Evolutionary conservation across 306 rosid genomes (phyloP).

Genomic region (Medicago lupulina): DNA sequence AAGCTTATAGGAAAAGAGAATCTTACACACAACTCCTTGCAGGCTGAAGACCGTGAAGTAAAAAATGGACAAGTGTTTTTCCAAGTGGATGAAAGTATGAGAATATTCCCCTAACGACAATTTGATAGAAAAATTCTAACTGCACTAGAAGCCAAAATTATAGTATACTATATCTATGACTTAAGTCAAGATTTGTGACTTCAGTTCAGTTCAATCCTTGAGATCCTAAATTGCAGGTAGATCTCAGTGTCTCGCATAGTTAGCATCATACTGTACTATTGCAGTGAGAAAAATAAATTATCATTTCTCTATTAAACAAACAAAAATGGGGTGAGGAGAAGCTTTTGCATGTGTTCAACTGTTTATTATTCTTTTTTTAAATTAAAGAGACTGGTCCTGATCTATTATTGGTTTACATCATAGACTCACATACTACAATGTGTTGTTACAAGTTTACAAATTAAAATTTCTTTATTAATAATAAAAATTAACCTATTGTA

Average conservation of each 20-base stretch:
- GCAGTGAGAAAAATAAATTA: background rate
- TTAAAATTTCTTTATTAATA: background rate
- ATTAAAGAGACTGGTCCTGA: background rate
- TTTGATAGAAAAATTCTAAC: conserved; percentile 26
- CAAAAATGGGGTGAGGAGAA: background rate
- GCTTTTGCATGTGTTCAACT: conserved; percentile 1
- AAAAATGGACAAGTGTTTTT: background rate
- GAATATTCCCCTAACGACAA: conserved; percentile 32
- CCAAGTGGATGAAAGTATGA: conserved; percentile 18
- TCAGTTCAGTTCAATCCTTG: conserved; percentile 18
- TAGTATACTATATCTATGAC: background rate
- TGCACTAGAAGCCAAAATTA: conserved; percentile 26
- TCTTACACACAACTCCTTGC: background rate
- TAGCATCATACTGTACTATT: background rate
- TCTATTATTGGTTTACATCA: background rate
- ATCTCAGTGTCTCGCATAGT: background rate
- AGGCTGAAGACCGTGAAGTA: background rate
- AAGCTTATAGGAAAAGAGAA: conserved; percentile 10
- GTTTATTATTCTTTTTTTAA: background rate
- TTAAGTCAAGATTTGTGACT: background rate
- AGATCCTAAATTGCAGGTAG: conserved; percentile 26
- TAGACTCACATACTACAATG: background rate
- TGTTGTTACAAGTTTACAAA: background rate
- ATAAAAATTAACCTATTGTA: too few species aligned
- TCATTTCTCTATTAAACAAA: background rate